These are phyloP conservation scores for Penicillium sumatraense DNA, from an alignment of 2,329 filamentous ascomycete genomes.

Conservation along the genomic window DNA sequence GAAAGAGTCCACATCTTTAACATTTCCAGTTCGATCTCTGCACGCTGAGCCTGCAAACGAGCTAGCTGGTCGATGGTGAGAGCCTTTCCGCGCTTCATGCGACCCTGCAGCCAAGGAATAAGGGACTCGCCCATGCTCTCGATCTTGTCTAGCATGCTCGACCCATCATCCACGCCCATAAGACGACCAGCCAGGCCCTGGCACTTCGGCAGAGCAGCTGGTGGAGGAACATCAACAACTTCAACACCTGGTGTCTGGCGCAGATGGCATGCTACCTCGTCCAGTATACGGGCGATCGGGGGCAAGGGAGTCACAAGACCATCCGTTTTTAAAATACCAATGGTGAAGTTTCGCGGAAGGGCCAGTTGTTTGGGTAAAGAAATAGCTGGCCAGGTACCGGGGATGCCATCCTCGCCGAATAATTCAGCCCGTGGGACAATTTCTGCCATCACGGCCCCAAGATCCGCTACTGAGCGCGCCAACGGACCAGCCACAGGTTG, in stretches of 20 bases:
- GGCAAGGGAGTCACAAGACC: slow-evolving; percentile 44
- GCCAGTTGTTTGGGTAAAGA: slow-evolving; percentile 21
- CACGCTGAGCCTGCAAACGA: slow-evolving; percentile 58
- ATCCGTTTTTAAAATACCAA: slow-evolving; percentile 49
- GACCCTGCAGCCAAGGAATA: slow-evolving; percentile 62
- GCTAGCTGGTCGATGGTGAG: slow-evolving; percentile 55
- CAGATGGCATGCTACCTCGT: slow-evolving; percentile 44
- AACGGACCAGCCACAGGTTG: slow-evolving; percentile 52
- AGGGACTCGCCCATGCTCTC: slow-evolving; percentile 61
- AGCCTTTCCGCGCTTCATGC: slow-evolving; percentile 55
- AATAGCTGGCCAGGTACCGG: slow-evolving; percentile 43
- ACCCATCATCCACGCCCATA: slow-evolving; percentile 63
- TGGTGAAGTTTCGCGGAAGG: slow-evolving; percentile 38
- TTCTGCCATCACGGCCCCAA: slow-evolving; percentile 54
- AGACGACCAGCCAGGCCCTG: slow-evolving; percentile 62
- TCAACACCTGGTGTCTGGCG: slow-evolving; percentile 51
- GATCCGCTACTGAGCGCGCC: slow-evolving; percentile 44
- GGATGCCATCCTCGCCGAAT: slow-evolving; percentile 55
- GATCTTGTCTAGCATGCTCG: slow-evolving; percentile 61
- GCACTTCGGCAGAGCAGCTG: slow-evolving; percentile 57
- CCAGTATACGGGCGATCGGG: slow-evolving; percentile 44
- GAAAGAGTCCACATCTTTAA: slow-evolving; percentile 58
- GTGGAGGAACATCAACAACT: slow-evolving; percentile 62
- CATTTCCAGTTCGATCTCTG: slow-evolving; percentile 60
- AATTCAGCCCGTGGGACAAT: slow-evolving; percentile 58